A percentile compares a stretch with the other conserved stretches of the same genome.
Conservation (phyloP, 169 alveolate species). For the Plasmodium knowlesi region DNA sequence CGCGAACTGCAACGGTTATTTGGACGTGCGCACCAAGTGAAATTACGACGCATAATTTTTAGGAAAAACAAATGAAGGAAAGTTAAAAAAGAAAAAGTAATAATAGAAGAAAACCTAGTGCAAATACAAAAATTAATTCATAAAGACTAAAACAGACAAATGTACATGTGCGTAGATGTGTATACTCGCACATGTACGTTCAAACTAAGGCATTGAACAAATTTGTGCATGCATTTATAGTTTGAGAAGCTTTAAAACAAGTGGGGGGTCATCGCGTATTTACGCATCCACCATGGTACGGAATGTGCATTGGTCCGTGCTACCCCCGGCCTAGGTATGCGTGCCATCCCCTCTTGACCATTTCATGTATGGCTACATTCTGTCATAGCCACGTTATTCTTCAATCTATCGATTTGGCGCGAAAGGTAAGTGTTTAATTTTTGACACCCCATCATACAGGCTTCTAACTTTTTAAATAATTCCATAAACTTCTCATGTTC, state of each 20-base stretch:
- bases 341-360: neutral
- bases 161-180: neutral
- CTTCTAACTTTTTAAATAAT: constrained; percentile 24
- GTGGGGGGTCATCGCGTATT: neutral
- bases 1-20: too few relatives aligned
- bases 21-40: too few relatives aligned
- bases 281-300: neutral
- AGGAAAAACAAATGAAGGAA: too few relatives aligned
- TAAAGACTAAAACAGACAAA: neutral
- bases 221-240: neutral
- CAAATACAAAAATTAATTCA: neutral
- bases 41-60: too few relatives aligned
- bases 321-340: neutral
- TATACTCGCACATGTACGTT: neutral
- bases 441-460: constrained; percentile 23
- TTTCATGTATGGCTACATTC: neutral
- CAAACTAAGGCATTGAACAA: neutral
- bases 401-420: constrained; percentile 14
- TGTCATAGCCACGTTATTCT: neutral
- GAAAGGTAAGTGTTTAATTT: constrained; percentile 15
- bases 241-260: neutral
- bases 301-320: neutral
- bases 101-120: neutral
- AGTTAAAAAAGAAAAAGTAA: neutral
- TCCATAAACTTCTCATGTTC: constrained; percentile 41